These are phyloP conservation scores for Lepiota subincarnata DNA, from an alignment of 768 basidiomycete species.

Conservation along the genomic window DNA sequence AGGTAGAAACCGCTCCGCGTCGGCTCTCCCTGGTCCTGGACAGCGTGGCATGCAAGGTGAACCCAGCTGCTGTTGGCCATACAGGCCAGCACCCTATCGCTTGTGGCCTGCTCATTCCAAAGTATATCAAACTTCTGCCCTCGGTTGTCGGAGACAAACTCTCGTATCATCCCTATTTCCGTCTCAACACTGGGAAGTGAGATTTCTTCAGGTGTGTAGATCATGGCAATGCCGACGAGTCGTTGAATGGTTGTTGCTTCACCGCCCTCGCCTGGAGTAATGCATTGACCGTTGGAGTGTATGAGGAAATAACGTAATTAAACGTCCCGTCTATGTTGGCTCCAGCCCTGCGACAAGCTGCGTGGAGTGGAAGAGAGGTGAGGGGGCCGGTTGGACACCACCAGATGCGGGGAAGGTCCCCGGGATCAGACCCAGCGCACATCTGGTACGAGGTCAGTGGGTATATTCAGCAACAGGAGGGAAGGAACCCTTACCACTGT, in stretches of 20 bases:
- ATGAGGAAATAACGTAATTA: constrained; percentile 15
- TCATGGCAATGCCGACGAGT: not conserved
- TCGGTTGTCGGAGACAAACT: not conserved
- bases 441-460: too few species aligned
- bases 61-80: constrained; percentile 16
- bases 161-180: not conserved
- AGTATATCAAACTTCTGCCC: not conserved
- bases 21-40: constrained; percentile 17
- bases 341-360: constrained; percentile 10
- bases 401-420: constrained; percentile 14
- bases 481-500: too few species aligned
- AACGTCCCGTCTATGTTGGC: not conserved
- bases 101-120: not conserved
- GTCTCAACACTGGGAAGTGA: not conserved
- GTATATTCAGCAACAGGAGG: too few species aligned
- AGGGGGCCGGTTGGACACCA: constrained; percentile 27
- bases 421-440: too few species aligned
- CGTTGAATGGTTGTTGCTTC: not conserved
- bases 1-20: not conserved
- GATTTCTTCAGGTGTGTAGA: not conserved
- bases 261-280: not conserved
- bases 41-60: constrained; percentile 29
- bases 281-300: constrained; percentile 14
- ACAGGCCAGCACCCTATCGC: not conserved
- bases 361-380: constrained; percentile 18